Base-by-base conservation (phyloP, 2,329 filamentous ascomycete genomes). In the Ophiocordyceps camponoti-leonardi region DNA sequence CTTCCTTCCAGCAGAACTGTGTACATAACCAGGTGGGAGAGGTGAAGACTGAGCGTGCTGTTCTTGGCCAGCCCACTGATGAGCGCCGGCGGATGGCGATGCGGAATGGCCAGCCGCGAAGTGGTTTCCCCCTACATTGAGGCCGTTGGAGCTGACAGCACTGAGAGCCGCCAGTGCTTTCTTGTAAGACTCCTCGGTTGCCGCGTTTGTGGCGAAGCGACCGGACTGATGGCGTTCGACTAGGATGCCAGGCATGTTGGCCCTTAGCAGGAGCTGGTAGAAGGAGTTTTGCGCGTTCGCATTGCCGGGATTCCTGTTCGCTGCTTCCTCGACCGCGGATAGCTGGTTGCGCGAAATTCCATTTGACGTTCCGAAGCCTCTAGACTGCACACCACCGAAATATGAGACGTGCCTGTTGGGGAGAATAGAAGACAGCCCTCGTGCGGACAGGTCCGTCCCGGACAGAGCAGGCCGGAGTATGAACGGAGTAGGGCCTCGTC, bases 211-310 rank as follows among this genome's bases (percentile, higher is more conserved):
- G 12, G 88, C 88, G 60, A 88, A 98, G 46, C 82, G 78, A 50
- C 84, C 84, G 16, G 83, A 87, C 58, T 87, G 80, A 62, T 94
- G 92, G 56, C 92, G 75, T 63, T 96, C 87, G 48, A 95, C 75
- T 47, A 98, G 70, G 50, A 98, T 94, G 44, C 87, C 82, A 18
- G 90, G 86, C 83, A 95, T 88, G 57, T 93, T 92, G 44, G 90
- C 87, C 58, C 84, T 83, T 46, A 95, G 72, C 14, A 98, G 75
- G 42, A 88, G 81, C 59, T 90, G 83, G 60, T 98, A 98, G 61
- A 98, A 95, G 16, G 85, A 82, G 60, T 90, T 92, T 61, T 98
- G 92, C 19, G 87, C 81, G 41, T 83, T 83, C 26, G 87, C 82
- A 61, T 86, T 96, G 48, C 71, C 75, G 1, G 92, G 86, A 56